Evolutionary conservation across 192 early-diverging fungal species (phyloP).

Genomic region (Chytriomyces sp.): DNA sequence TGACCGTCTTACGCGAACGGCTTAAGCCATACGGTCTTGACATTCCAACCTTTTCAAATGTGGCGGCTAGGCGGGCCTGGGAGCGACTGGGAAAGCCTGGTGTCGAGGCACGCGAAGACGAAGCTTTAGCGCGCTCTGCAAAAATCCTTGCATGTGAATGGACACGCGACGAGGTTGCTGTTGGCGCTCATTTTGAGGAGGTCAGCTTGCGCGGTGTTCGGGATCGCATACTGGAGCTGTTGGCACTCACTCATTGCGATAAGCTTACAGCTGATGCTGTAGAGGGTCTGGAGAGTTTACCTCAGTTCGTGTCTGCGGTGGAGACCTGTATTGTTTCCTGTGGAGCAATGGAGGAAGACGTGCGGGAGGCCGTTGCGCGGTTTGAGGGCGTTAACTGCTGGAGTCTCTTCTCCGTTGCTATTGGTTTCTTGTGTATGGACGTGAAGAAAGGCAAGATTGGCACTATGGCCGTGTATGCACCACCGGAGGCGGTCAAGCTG

Average conservation of each 20-base stretch:
- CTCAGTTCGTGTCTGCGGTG: neutral
- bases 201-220: neutral
- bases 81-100: neutral
- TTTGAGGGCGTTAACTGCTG: neutral
- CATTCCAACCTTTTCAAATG: neutral
- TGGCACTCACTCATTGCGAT: neutral
- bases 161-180: neutral
- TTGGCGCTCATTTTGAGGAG: neutral
- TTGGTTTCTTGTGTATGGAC: slow-evolving; percentile 3
- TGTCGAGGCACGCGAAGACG: neutral
- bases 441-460: slow-evolving; percentile 9
- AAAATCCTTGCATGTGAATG: neutral
- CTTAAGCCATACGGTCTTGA: slow-evolving; percentile 4
- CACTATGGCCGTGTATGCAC: neutral
- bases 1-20: neutral
- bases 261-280: neutral
- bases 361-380: slow-evolving; percentile 2
- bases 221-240: neutral
- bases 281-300: neutral
- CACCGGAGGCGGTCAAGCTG: neutral
- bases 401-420: slow-evolving; percentile 9
- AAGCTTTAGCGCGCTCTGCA: neutral
- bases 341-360: neutral
- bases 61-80: neutral
- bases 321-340: neutral